Base-by-base conservation (phyloP, 768 basidiomycete species). In the Leucocoprinus sp. region DNA sequence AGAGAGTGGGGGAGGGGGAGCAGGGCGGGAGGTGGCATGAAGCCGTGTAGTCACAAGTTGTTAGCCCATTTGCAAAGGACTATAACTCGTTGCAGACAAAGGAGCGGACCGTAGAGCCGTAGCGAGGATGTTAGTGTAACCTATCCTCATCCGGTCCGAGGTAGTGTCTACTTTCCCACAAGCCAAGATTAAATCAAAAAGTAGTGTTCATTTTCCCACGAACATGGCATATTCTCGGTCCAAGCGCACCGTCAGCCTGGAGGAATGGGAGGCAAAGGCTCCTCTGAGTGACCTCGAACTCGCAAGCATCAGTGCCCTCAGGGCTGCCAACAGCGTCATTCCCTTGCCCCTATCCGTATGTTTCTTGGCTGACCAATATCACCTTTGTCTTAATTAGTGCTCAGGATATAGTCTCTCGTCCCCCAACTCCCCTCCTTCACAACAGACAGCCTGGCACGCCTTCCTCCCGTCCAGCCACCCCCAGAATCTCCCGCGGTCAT, bases 231-330 rank as follows among this genome's bases (percentile, higher is more conserved):
- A 31, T 8, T n/a, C 28, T 19, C 43, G 43, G 8, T 11, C 29
- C n/a, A n/a, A n/a, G n/a, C n/a, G n/a, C n/a, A n/a, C n/a, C n/a
- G n/a, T 89, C 27, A 82, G 70, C 33, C 69, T 95, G 3, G 93
- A 96, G 59, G 90, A 95, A 65, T 98, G 93, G 93, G 93, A 96
- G 54, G 62, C 77, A 0, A 84, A 78, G 53, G 79, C 91, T 0
- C 88, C 89, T 2, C 62, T 97, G 23, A 72, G 69, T 23, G 84
- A 93, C 36, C 56, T 73, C 8, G 82, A 88, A 56, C 65, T 73
- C 14, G 72, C 72, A 44, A 91, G 84, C 52, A 71, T 95, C 15
- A 68, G 68, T 7, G 60, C 65, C 7, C 57, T 93, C 37, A 83
- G 85, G 57, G 60, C 69, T 17, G 80, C 78, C 2, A 75, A 72